Evolutionary conservation across 2,329 filamentous ascomycete genomes (phyloP), one percentile per base, ranked within the genome.

Genomic region (Clonostachys sp.): DNA sequence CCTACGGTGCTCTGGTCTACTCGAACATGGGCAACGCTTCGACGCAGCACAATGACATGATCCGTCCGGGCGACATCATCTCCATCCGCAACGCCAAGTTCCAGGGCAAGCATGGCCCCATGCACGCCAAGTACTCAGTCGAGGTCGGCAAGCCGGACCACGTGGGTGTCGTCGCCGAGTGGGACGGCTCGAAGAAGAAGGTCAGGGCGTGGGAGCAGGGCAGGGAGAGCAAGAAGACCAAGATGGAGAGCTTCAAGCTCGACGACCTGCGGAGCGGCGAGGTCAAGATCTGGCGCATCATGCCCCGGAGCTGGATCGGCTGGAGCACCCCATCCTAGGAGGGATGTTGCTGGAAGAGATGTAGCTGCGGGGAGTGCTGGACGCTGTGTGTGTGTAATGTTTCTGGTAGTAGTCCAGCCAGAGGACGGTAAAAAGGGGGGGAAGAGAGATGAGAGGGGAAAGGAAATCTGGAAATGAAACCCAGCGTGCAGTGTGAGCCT

Each of bases 111-210:
- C 89, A 92, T 56, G 94, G 94, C 2, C 81, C 91, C 5, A 91
- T 99, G 87, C 91, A 97, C 63, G 87, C 89, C 55, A 97, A 96
- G 66, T 99, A 99, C 66, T 85, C 78, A 44, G 74, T 83, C 45
- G 94, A 99, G 56, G 89, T 96, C 2, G 91, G 91, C 54, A 94
- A 89, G 63, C 82, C 81, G 5, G 89, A 92, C 53, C 94, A 99
- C 60, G 92, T 97, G 0, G 94, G 81, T 3, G 73, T 99, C 3
- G 92, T 99, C 5, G 81, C 90, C 10, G 94, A 99, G 65, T 99
- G 94, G 94, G 94, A 99, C 65, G 94, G 94, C 4, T 95, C 90
- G 39, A 96, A 96, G 80, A 96, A 96, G 78, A 96, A 97, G 77
- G 86, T 99, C 24, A 75, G 91, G 30, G 91, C 86, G 2, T 97